Percentiles rank a stretch among this genome's conserved stretches.
phyloP scores from a whole-genome alignment of 106 monocot species.

The Agapanthus africanus region DNA sequence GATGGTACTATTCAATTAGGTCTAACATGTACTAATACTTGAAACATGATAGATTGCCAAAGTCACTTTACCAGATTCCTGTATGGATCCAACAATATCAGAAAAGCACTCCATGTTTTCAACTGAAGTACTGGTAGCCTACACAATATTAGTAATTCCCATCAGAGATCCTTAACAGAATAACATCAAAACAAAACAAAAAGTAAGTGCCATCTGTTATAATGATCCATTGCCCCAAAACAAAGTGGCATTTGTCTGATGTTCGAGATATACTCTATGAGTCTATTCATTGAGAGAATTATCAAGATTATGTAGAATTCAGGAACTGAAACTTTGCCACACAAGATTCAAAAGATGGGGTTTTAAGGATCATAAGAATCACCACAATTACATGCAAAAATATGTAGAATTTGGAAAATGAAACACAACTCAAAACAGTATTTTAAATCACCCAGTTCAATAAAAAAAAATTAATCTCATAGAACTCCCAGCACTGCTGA shows the following conservation, averaged over 20 bases:
- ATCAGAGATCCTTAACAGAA: neutral
- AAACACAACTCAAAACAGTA: neutral
- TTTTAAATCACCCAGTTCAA: neutral
- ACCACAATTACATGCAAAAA: neutral
- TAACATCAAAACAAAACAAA: neutral
- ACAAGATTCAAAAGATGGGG: no score
- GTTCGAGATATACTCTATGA: no score
- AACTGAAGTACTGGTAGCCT: slow-evolving; percentile 57
- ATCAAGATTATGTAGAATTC: neutral
- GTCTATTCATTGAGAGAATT: neutral
- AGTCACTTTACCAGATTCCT: slow-evolving; percentile 47
- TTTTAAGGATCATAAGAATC: no score
- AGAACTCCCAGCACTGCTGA: neutral
- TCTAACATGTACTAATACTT: slow-evolving; percentile 1
- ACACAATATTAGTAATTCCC: slow-evolving; percentile 6
- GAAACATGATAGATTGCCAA: neutral
- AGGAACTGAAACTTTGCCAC: no score
- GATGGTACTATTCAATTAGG: neutral
- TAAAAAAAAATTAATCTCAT: neutral
- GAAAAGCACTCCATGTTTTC: slow-evolving; percentile 65
- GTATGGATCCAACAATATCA: slow-evolving; percentile 48
- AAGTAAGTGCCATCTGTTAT: neutral
- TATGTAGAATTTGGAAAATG: neutral
- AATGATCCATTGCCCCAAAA: neutral
- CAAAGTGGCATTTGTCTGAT: neutral